Conservation (phyloP, 139 green algal genomes). For the Chlamydomonas sphaeroides region DNA sequence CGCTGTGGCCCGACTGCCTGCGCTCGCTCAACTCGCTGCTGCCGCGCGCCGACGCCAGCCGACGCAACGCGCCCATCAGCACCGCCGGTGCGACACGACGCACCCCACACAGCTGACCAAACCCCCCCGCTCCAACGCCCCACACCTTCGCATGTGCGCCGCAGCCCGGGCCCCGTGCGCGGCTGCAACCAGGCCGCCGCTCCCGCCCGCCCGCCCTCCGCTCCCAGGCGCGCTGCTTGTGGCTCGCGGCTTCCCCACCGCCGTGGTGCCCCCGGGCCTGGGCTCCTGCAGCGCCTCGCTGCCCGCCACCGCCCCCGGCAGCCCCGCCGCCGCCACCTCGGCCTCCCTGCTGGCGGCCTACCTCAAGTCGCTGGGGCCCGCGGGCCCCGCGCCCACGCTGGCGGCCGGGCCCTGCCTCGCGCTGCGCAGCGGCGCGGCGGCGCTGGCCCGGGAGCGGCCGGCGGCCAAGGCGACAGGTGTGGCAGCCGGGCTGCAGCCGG, state of each 20-base stretch:
- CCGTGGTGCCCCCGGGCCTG: neutral
- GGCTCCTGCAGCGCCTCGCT: too few species aligned
- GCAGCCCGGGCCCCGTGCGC: too few species aligned
- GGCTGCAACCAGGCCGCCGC: neutral
- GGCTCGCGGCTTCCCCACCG: conserved; percentile 4
- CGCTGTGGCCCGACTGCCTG: conserved; percentile 30
- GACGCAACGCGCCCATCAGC: conserved; percentile 12
- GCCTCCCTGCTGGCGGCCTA: conserved; percentile 3
- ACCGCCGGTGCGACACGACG: conserved; percentile 2
- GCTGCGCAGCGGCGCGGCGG: neutral
- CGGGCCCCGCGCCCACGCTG: conserved; percentile 9
- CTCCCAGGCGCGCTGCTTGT: conserved; percentile 23
- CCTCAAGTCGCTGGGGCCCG: conserved; percentile 7
- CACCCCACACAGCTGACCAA: too few species aligned
- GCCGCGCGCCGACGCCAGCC: conserved; percentile 10
- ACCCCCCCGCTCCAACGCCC: too few species aligned
- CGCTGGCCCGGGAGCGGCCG: neutral
- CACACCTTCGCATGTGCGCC: neutral
- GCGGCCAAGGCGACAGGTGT: too few species aligned
- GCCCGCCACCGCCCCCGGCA: too few species aligned
- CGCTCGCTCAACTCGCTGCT: conserved; percentile 3
- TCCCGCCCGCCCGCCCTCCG: too few species aligned
- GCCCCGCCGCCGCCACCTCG: too few species aligned
- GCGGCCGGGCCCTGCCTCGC: neutral
- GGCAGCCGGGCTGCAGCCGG: too few species aligned